Base-by-base conservation (phyloP, 2,329 filamentous ascomycete species). In the Pseudocercospora vitis region DNA sequence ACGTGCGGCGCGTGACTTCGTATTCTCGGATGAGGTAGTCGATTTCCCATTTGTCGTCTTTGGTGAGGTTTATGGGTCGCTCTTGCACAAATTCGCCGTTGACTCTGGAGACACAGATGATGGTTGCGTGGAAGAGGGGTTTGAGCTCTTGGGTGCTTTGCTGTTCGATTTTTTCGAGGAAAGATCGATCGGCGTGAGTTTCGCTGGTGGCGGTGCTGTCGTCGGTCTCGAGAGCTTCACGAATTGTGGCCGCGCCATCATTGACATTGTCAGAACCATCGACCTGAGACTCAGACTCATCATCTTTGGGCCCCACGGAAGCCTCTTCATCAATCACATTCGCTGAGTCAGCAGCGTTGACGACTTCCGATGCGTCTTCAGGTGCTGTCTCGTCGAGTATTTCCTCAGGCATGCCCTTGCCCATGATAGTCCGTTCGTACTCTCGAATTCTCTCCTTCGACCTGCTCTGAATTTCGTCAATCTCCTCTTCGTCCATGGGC, bases 11-110 rank as follows among this genome's bases (percentile, higher is more conserved):
- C 0, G 54, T 47, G 2, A 70, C 59, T 0, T 71, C 48, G 1
- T 91, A 74, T 59, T 91, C 87, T 40, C 80, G 78, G 44, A 96
- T 73, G 29, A 84, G 79, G 71, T 95, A 96, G 63, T 94, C 83
- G n/a, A 96, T 75, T 0, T 74, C 70, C 91, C 91, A 96, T 6
- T 74, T 65, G 59, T 83, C 78, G 0, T 63, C 16, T 11, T 63
- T 26, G 0, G 48, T 70, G 40, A 86, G 68, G 0, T 76, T 62
- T 1, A 71, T 59, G 0, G 90, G 88, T 2, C 90, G 84, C 0
- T 74, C 66, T 11, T 55, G 19, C 28, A 89, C 81, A 50, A 81
- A 79, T 9, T 74, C 50, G 14, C 81, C 85, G 65, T 94, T 86
- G 50, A 95, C 80, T 59, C 81, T 82, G 74, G 88, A 94, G 60